Conservation (phyloP, 371 early-diverging fungal species). For the Sporodiniella umbellata region DNA sequence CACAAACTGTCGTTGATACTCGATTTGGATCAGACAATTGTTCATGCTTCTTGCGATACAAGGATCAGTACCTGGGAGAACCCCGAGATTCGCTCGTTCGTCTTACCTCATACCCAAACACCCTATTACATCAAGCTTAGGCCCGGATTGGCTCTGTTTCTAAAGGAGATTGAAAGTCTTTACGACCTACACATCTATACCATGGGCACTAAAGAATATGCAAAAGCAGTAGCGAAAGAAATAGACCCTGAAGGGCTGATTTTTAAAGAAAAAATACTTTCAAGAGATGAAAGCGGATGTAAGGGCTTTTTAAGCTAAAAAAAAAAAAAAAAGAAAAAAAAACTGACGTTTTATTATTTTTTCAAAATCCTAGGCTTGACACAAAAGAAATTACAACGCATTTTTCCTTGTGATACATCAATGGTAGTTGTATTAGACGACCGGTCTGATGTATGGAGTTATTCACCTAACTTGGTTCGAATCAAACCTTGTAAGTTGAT, state of each 20-base stretch:
- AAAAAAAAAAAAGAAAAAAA: slow-evolving; percentile 66
- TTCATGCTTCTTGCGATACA: slow-evolving; percentile 91
- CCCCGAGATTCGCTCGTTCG: slow-evolving; percentile 65
- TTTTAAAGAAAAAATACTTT: slow-evolving; percentile 92
- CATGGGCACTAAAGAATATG: slow-evolving; percentile 98
- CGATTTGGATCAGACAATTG: slow-evolving; percentile 98
- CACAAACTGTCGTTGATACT: slow-evolving; percentile 92
- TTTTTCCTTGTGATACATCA: slow-evolving; percentile 94
- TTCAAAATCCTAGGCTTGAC: slow-evolving; percentile 55
- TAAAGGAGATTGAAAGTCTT: slow-evolving; percentile 60
- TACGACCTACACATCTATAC: slow-evolving; percentile 99
- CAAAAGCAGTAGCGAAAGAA: slow-evolving; percentile 80
- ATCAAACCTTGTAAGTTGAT: slow-evolving; percentile 89
- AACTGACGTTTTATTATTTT: not conserved
- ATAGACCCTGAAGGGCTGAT: slow-evolving; percentile 83
- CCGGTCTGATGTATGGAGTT: slow-evolving; percentile 97
- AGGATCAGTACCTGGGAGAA: slow-evolving; percentile 73
- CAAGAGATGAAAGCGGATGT: slow-evolving; percentile 94
- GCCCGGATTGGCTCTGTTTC: slow-evolving; percentile 80
- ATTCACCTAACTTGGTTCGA: slow-evolving; percentile 85
- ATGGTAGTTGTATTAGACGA: slow-evolving; percentile 99
- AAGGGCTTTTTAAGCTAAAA: slow-evolving; percentile 95
- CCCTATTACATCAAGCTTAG: slow-evolving; percentile 84
- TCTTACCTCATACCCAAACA: slow-evolving; percentile 63
- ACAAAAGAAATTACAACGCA: slow-evolving; percentile 82